Conservation (phyloP, 179 eudicot species). For the Vitellaria paradoxa region DNA sequence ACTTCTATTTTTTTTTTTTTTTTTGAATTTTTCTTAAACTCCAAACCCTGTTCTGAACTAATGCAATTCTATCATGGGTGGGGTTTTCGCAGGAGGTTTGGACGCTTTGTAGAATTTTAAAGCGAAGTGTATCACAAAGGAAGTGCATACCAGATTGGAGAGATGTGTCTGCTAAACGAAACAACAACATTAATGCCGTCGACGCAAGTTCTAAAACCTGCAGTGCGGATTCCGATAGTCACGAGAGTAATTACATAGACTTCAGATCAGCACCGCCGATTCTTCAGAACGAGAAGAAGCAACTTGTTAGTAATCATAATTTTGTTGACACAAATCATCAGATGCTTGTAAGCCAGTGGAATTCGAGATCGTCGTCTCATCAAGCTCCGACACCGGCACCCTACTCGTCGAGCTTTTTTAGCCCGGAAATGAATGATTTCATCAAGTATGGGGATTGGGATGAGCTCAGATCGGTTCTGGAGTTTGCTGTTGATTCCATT, state of each 20-base stretch:
- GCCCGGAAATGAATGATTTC: slow-evolving; percentile 28
- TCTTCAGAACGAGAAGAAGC: slow-evolving; percentile 9
- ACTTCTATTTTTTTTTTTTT: too few relatives aligned
- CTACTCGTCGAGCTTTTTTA: slow-evolving; percentile 24
- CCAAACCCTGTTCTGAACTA: too few relatives aligned
- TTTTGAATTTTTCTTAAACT: too few relatives aligned
- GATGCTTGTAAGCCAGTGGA: slow-evolving; percentile 17
- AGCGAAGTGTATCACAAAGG: slow-evolving; percentile 35
- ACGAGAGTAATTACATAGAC: slow-evolving; percentile 38
- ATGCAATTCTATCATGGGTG: too few relatives aligned
- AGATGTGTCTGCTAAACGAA: slow-evolving; percentile 33
- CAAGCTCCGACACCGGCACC: slow-evolving; percentile 19
- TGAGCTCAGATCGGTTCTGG: slow-evolving; percentile 46
- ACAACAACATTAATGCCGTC: neutral
- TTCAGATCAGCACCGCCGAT: slow-evolving; percentile 22
- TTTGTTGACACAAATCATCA: slow-evolving; percentile 8
- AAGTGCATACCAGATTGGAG: slow-evolving; percentile 59
- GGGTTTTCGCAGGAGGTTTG: slow-evolving; percentile 75
- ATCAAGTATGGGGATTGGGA: slow-evolving; percentile 47
- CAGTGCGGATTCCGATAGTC: slow-evolving; percentile 38
- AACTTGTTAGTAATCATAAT: neutral
- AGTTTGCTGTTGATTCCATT: slow-evolving; percentile 31
- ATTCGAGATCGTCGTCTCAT: slow-evolving; percentile 12
- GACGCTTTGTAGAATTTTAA: slow-evolving; percentile 80
- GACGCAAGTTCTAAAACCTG: slow-evolving; percentile 46